phyloP scores from a whole-genome alignment of 2,329 filamentous ascomycete species.

The Sporothrix schenckii region DNA sequence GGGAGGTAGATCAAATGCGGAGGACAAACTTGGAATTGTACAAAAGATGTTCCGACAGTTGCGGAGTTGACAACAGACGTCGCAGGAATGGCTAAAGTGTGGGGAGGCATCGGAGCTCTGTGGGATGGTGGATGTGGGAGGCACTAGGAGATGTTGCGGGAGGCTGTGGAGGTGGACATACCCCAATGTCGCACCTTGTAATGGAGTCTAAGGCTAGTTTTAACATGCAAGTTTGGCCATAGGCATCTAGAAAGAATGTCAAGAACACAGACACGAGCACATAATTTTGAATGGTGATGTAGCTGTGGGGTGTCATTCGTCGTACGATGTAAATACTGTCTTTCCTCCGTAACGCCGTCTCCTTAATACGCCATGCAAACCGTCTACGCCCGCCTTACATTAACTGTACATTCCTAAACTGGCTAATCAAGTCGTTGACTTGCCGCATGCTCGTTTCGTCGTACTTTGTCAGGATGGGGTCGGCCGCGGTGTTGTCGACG shows the following conservation, averaged over 20 bases:
- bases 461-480: constrained; percentile 25
- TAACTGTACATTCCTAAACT: constrained; percentile 21
- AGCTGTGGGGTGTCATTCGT: background rate
- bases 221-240: too few relatives aligned
- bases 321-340: background rate
- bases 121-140: constrained; percentile 4
- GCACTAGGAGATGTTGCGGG: background rate
- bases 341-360: background rate
- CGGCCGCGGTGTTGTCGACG: background rate
- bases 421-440: constrained; percentile 25
- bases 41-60: background rate
- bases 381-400: background rate
- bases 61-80: background rate
- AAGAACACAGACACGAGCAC: background rate
- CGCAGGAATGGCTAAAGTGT: background rate
- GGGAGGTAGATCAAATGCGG: background rate
- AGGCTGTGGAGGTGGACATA: background rate
- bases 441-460: constrained; percentile 31
- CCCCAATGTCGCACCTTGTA: too few relatives aligned
- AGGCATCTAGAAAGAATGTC: too few relatives aligned
- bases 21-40: background rate
- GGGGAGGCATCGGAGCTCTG: background rate
- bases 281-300: background rate
- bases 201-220: too few relatives aligned
- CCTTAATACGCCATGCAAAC: too few relatives aligned